These are phyloP conservation scores for Aciculoconidium aculeatum DNA, from an alignment of 805 yeast species.

Conservation along the genomic window DNA sequence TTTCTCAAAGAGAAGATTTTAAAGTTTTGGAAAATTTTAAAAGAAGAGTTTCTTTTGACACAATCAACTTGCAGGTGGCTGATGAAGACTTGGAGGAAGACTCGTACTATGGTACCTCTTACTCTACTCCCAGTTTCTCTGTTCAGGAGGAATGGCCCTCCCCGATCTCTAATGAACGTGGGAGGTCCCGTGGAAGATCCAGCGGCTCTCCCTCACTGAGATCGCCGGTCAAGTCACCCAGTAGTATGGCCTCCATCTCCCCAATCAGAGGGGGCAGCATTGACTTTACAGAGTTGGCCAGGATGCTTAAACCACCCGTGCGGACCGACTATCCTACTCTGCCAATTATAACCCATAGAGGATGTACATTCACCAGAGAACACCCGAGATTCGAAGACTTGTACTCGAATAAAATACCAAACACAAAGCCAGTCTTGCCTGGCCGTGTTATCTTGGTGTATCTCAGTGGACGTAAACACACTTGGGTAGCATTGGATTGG, in stretches of 20 bases:
- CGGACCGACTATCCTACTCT: constrained; percentile 30
- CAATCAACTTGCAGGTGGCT: constrained; percentile 36
- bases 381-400: constrained; percentile 45
- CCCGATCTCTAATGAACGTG: constrained; percentile 1
- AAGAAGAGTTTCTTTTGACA: constrained; percentile 48
- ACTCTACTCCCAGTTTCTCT: no score
- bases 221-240: constrained; percentile 6
- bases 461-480: constrained; percentile 65
- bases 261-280: constrained; percentile 9
- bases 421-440: constrained; percentile 38
- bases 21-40: constrained; percentile 10
- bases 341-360: constrained; percentile 36
- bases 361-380: constrained; percentile 40
- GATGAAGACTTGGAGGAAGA: constrained; percentile 16
- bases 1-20: constrained; percentile 11
- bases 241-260: constrained; percentile 8
- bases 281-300: constrained; percentile 6
- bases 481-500: constrained; percentile 83
- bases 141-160: constrained; percentile 1
- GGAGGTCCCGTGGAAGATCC: constrained; percentile 6
- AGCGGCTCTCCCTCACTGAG: constrained; percentile 7
- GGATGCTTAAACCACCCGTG: constrained; percentile 6
- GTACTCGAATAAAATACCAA: constrained; percentile 32
- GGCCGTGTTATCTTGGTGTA: constrained; percentile 56
- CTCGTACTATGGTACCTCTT: constrained; percentile 1